phyloP scores from a whole-genome alignment of 176 grass and related monocot species.

The Rhynchospora breviuscula region DNA sequence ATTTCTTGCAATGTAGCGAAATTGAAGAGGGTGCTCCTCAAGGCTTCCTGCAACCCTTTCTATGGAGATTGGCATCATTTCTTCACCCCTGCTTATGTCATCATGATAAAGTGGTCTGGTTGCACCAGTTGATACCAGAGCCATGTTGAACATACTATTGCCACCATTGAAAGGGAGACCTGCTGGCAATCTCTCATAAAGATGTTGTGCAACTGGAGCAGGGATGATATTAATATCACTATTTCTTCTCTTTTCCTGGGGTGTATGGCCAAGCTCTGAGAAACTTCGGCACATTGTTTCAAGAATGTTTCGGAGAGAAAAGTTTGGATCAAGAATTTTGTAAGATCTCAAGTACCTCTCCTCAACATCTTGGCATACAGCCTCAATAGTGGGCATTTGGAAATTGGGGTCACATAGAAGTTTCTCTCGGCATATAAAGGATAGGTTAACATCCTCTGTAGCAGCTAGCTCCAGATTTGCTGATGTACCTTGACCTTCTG shows the following conservation, averaged over 20 bases:
- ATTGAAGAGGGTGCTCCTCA: constrained; percentile 50
- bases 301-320: constrained; percentile 68
- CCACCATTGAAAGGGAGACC: constrained; percentile 26
- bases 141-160: constrained; percentile 28
- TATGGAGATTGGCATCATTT: constrained; percentile 55
- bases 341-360: constrained; percentile 51
- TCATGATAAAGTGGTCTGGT: constrained; percentile 47
- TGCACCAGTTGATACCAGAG: constrained; percentile 4
- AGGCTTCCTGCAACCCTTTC: constrained; percentile 20
- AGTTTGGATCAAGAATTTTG: constrained; percentile 48
- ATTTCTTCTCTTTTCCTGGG: constrained; percentile 30
- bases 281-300: constrained; percentile 58
- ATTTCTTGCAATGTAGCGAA: constrained; percentile 71
- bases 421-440: constrained; percentile 39
- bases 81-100: constrained; percentile 83
- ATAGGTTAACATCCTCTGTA: constrained; percentile 49
- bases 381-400: constrained; percentile 41
- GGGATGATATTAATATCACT: constrained; percentile 31
- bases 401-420: constrained; percentile 42
- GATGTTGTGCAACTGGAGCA: constrained; percentile 10
- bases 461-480: constrained; percentile 50
- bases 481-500: constrained; percentile 11
- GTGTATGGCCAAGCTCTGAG: constrained; percentile 45
- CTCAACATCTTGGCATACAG: constrained; percentile 57
- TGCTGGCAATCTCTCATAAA: constrained; percentile 18